Percentiles rank a stretch among this genome's conserved stretches.
Conservation (phyloP, 768 basidiomycete genomes). For the Termitomyces sp. region DNA sequence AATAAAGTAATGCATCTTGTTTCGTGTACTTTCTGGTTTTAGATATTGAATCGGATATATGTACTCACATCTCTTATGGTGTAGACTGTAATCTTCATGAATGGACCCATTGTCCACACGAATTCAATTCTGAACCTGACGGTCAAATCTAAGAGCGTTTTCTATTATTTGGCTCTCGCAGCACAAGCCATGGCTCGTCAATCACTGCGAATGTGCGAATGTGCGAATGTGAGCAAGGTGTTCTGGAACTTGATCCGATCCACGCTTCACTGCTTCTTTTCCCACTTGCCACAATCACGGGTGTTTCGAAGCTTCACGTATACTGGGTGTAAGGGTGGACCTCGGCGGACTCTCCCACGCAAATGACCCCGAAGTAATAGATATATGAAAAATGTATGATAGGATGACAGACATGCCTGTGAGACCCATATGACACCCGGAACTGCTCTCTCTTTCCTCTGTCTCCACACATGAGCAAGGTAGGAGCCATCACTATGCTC, state of each 20-base stretch:
- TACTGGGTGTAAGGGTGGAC: too few relatives aligned
- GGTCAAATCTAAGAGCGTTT: not conserved
- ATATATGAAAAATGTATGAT: too few relatives aligned
- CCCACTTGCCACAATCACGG: not conserved
- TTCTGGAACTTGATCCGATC: not conserved
- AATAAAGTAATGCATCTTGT: constrained; percentile 14
- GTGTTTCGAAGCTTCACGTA: not conserved
- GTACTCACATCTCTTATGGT: not conserved
- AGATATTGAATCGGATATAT: not conserved
- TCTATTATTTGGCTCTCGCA: not conserved
- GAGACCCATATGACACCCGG: too few relatives aligned
- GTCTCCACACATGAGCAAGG: constrained; percentile 13
- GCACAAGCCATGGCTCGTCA: not conserved
- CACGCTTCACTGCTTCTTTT: not conserved
- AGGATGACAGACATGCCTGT: not conserved
- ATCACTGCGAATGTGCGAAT: too few relatives aligned
- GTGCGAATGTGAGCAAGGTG: not conserved
- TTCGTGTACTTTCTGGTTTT: not conserved
- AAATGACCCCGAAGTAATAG: too few relatives aligned
- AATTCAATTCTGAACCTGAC: not conserved
- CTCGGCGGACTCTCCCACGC: not conserved
- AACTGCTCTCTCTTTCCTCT: not conserved
- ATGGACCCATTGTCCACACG: not conserved
- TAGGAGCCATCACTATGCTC: constrained; percentile 13
- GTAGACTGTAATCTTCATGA: too few relatives aligned